A percentile compares a stretch with the other conserved stretches of the same genome.
phyloP scores from a whole-genome alignment of 176 grass and related monocot species.

The Melocanna baccifera region DNA sequence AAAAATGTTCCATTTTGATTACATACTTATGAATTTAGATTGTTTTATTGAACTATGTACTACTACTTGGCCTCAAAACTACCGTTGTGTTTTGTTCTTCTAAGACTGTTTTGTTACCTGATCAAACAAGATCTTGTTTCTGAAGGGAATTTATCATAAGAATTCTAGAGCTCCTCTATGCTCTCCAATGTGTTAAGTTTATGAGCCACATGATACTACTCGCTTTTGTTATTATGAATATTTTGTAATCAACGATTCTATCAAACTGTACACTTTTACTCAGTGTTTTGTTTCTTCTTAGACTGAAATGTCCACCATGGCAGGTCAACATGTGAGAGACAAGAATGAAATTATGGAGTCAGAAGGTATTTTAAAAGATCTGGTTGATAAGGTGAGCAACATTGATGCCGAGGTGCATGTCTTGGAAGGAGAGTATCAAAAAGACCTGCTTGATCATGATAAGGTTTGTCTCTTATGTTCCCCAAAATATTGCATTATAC shows the following conservation, averaged over 20 bases:
- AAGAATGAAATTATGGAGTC: conserved; percentile 10
- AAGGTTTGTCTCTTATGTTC: conserved; percentile 26
- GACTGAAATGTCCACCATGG: conserved; percentile 28
- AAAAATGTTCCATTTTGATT: neutral
- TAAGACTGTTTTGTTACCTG: neutral
- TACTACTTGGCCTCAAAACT: neutral
- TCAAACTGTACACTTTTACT: neutral
- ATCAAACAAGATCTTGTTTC: neutral
- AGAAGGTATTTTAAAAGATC: conserved; percentile 38
- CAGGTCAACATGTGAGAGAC: conserved; percentile 21
- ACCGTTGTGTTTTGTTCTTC: neutral
- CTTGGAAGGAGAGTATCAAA: conserved; percentile 52
- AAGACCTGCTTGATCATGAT: conserved; percentile 50
- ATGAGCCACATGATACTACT: neutral
- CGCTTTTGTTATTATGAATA: neutral
- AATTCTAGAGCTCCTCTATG: neutral
- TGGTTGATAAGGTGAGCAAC: conserved; percentile 35
- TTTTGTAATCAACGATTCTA: neutral
- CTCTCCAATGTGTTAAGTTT: neutral
- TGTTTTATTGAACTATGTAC: neutral
- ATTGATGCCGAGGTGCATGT: conserved; percentile 36
- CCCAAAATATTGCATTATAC: neutral
- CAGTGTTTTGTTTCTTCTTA: neutral
- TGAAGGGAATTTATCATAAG: neutral
- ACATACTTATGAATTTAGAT: neutral